Evolutionary conservation across 1,284 basidiomycete genomes (phyloP), one percentile per base, ranked within the genome.

Genomic region (Trametes hirsuta): DNA sequence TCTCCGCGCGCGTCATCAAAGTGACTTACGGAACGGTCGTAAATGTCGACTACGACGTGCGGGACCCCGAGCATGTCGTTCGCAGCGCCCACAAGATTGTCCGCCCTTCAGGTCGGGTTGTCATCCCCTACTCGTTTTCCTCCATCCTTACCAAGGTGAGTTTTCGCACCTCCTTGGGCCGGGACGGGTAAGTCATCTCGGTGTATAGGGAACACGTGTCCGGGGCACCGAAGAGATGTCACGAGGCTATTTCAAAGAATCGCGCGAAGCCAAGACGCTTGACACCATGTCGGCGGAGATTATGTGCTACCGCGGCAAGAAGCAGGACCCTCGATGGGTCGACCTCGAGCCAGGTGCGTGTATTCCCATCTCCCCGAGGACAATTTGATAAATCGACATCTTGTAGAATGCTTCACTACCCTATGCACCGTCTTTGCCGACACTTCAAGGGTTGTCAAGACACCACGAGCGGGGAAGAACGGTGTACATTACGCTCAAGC

Each of bases 361-460:
- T 21, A 36, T n/a, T n/a, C 9, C 11, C 25, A 5, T 22, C 24
- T 3, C 14, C 34, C 12, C 8, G 10, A 8, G 11, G 30, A 6
- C n/a, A 8, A 14, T 42, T 53, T 4, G 30, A 30, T 30, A 8
- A 30, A 45, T 39, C 25, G 30, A 3, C 1, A 3, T 18, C 9
- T 4, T 22, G 42, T 21, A 74, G 6, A 75, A 62, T 83, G 79
- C 65, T 69, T 71, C 6, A 76, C 72, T 6, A 56, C 55, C 10
- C 63, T 84, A 5, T 84, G 82, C 61, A 77, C 71, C 0, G 68
- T 84, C 2, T 67, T 69, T 41, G 77, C 75, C 2, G 77, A 84
- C 52, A 76, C 78, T 0, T 73, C 77, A 0, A 62, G 70, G 30
- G 69, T 80, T 14, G 65, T 68, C 21, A 72, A 67, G 37, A 55